Percentiles rank a stretch among this genome's conserved stretches.
phyloP scores from a whole-genome alignment of 169 alveolate species.

The Plasmodium inui region DNA sequence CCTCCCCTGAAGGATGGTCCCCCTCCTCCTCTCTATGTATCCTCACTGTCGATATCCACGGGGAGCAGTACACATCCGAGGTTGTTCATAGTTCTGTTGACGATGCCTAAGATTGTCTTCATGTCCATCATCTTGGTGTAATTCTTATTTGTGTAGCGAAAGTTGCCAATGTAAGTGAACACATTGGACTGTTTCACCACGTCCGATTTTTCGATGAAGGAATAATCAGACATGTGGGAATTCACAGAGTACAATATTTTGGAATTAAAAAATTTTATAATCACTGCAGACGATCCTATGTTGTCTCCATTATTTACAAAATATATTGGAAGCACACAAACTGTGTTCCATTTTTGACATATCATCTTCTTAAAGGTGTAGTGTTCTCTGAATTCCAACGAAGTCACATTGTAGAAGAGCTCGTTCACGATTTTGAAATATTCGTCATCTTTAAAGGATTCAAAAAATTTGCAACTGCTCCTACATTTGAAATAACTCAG shows the following conservation, averaged over 20 bases:
- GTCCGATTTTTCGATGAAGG: constrained; percentile 57
- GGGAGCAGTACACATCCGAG: constrained; percentile 55
- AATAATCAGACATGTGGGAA: constrained; percentile 46
- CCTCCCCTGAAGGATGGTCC: neutral
- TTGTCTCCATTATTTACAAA: constrained; percentile 67
- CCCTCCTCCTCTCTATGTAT: neutral
- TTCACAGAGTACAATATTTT: constrained; percentile 67
- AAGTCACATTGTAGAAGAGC: constrained; percentile 12
- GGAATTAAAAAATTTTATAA: constrained; percentile 34
- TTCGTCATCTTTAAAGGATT: constrained; percentile 37
- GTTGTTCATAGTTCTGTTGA: constrained; percentile 47
- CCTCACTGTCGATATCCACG: constrained; percentile 65
- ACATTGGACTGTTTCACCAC: constrained; percentile 32
- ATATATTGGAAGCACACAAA: constrained; percentile 43
- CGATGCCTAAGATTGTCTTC: constrained; percentile 14
- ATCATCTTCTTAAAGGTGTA: constrained; percentile 42
- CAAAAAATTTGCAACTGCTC: constrained; percentile 23
- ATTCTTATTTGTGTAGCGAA: constrained; percentile 60
- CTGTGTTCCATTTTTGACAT: constrained; percentile 11
- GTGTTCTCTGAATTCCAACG: constrained; percentile 51
- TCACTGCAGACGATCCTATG: constrained; percentile 64
- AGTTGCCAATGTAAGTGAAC: constrained; percentile 63
- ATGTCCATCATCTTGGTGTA: constrained; percentile 26
- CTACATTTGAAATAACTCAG: constrained; percentile 58
- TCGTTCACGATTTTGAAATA: constrained; percentile 42